phyloP scores from a whole-genome alignment of 768 basidiomycete genomes.

The Tubosaeta sp. region DNA sequence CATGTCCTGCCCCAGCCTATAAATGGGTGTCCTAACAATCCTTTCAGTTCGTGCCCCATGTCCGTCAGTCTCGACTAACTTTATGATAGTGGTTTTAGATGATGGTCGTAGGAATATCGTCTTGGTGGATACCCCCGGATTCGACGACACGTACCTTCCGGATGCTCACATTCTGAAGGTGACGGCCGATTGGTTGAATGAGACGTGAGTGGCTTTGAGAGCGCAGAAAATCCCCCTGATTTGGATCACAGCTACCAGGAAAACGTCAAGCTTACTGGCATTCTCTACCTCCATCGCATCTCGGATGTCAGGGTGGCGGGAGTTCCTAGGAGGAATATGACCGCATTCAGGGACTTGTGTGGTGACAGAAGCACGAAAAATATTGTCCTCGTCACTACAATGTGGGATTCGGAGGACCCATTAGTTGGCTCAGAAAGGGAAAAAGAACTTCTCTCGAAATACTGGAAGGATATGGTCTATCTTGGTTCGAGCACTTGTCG shows the following conservation, averaged over 20 bases:
- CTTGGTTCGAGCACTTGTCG: constrained; percentile 11
- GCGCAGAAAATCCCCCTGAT: neutral
- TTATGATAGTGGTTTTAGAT: no score
- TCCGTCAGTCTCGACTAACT: no score
- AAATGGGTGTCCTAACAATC: no score
- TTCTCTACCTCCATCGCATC: constrained; percentile 15
- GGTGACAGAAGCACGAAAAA: constrained; percentile 10
- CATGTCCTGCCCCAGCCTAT: no score
- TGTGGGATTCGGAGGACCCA: constrained; percentile 12
- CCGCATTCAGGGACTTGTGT: constrained; percentile 10
- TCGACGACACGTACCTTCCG: constrained; percentile 11
- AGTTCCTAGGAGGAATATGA: neutral
- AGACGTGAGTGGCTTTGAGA: constrained; percentile 15
- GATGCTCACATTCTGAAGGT: constrained; percentile 9
- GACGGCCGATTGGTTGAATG: constrained; percentile 14
- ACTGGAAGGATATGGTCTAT: constrained; percentile 14
- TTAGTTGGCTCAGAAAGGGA: constrained; percentile 8
- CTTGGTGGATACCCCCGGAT: constrained; percentile 18
- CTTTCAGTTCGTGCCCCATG: no score
- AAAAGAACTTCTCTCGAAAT: constrained; percentile 7
- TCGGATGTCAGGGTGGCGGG: neutral
- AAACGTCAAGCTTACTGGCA: constrained; percentile 9
- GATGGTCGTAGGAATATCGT: constrained; percentile 11
- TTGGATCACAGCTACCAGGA: constrained; percentile 3
- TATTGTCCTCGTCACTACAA: constrained; percentile 16